Base-by-base conservation (phyloP, 768 basidiomycete species). In the Coprinopsis sp. region DNA sequence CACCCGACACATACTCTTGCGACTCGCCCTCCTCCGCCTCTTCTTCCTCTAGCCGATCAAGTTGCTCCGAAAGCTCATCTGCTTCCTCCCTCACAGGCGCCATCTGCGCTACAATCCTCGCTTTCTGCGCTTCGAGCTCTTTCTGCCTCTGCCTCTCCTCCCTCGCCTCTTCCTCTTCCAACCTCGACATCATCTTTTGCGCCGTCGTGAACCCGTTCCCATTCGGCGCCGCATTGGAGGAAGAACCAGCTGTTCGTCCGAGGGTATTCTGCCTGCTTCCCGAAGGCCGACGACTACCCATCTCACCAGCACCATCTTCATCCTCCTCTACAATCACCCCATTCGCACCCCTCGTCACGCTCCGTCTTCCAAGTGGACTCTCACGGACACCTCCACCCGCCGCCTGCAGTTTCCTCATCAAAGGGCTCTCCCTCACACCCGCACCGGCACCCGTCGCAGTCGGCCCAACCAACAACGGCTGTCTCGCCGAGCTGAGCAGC, bases 31-130 rank as follows among this genome's bases (percentile, higher is more conserved):
- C 65, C 11, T 47, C 55, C n/a, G 52, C 65, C 21, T 55, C 58
- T 1, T 58, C 57, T 25, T 54, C 63, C 7, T 61, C 65, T n/a
- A n/a, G n/a, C n/a, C n/a, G n/a, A n/a, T n/a, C n/a, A n/a, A n/a
- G n/a, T n/a, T n/a, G n/a, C n/a, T n/a, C n/a, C n/a, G n/a, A n/a
- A n/a, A n/a, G n/a, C 2, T 69, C 70, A 23, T 70, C 68, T 12
- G 63, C 64, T 45, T 74, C 74, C 37, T 77, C 74, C 44, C 65
- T 64, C 18, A 72, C 71, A 19, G 85, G 85, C 3, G 82, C 89
- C 91, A 94, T 94, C 70, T 94, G 90, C 39, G 90, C 88, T 2
- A 95, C 92, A 49, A 95, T 93, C 46, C 91, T 74, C 38, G 91
- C 91, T 67, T 95, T 95, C 68, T 93, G 92, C 10, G 81, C 79